A percentile compares a stretch with the other conserved stretches of the same genome.
These are phyloP conservation scores for Gynochthodes officinalis DNA, from an alignment of 257 asterid species.

Conservation along the genomic window DNA sequence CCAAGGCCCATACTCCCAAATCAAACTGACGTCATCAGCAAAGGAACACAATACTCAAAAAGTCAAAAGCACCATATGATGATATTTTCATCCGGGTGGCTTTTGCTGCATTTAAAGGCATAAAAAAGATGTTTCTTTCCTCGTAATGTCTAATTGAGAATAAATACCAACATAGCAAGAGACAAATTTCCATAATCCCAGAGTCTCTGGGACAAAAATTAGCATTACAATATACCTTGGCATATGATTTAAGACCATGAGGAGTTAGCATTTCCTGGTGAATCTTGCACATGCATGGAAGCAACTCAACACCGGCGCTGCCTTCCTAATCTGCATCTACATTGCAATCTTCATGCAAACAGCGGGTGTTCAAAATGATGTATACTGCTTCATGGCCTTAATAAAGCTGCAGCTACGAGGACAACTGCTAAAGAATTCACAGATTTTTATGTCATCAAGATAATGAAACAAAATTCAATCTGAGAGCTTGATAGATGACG, in stretches of 20 bases:
- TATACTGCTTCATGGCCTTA: constrained; percentile 16
- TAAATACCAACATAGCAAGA: background rate
- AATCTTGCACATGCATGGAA: background rate
- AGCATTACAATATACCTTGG: background rate
- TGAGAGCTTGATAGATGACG: background rate
- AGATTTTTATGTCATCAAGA: background rate
- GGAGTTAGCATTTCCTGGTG: background rate
- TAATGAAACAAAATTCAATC: background rate
- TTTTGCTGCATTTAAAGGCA: background rate
- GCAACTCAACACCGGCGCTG: constrained; percentile 2
- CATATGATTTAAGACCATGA: background rate
- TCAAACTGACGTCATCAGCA: too few species aligned
- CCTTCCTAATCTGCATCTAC: background rate
- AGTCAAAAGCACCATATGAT: too few species aligned
- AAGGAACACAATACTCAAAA: too few species aligned
- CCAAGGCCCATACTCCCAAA: too few species aligned
- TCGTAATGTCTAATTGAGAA: background rate
- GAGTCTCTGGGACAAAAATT: constrained; percentile 1
- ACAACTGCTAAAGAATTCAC: constrained; percentile 23
- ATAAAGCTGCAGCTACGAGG: constrained; percentile 16
- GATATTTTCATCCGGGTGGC: too few species aligned
- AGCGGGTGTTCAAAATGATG: constrained; percentile 5
- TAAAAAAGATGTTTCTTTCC: background rate
- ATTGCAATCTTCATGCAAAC: constrained; percentile 13
- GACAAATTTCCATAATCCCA: background rate